Percentiles rank a stretch among this genome's conserved stretches.
Evolutionary conservation across 2,329 filamentous ascomycete species (phyloP).

Genomic region (Pestalotiopsis sp.): DNA sequence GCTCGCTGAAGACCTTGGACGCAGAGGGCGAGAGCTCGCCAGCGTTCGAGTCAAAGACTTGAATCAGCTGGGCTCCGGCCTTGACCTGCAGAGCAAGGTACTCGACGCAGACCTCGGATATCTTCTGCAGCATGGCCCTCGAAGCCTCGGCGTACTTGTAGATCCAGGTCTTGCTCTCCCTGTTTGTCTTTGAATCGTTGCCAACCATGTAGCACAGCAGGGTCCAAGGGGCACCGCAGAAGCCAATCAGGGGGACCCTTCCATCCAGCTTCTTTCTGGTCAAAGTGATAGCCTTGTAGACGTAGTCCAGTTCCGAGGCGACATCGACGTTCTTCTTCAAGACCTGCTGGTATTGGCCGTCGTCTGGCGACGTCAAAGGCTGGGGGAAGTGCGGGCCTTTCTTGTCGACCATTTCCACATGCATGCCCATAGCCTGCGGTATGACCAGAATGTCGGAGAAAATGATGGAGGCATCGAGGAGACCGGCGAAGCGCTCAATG

Average conservation of each 20-base stretch:
- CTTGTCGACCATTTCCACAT: slow-evolving; percentile 97
- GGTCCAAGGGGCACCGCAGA: slow-evolving; percentile 97
- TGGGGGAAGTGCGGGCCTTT: slow-evolving; percentile 93
- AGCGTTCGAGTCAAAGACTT: slow-evolving; percentile 98
- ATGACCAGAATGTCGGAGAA: slow-evolving; percentile 99
- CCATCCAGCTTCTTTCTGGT: slow-evolving; percentile 86
- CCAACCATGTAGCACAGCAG: slow-evolving; percentile 99
- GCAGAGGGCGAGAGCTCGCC: slow-evolving; percentile 84
- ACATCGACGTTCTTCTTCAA: slow-evolving; percentile 81
- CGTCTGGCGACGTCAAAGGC: slow-evolving; percentile 75
- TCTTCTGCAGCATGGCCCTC: slow-evolving; percentile 83
- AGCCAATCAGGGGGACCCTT: slow-evolving; percentile 89
- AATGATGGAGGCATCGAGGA: slow-evolving; percentile 96
- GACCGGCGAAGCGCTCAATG: slow-evolving; percentile 84
- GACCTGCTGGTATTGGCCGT: slow-evolving; percentile 79
- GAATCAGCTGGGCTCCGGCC: slow-evolving; percentile 85
- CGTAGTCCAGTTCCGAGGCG: slow-evolving; percentile 81
- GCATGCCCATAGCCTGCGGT: slow-evolving; percentile 97
- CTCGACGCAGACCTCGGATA: slow-evolving; percentile 91
- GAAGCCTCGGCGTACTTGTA: slow-evolving; percentile 83
- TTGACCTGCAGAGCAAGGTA: slow-evolving; percentile 90
- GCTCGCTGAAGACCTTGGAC: slow-evolving; percentile 83
- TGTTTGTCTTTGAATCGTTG: slow-evolving; percentile 92
- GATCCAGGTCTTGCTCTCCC: slow-evolving; percentile 94
- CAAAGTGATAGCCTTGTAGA: slow-evolving; percentile 92